A percentile compares a stretch with the other conserved stretches of the same genome.
Conservation (phyloP, 2,329 filamentous ascomycete genomes). For the Aspergillus tamarii region DNA sequence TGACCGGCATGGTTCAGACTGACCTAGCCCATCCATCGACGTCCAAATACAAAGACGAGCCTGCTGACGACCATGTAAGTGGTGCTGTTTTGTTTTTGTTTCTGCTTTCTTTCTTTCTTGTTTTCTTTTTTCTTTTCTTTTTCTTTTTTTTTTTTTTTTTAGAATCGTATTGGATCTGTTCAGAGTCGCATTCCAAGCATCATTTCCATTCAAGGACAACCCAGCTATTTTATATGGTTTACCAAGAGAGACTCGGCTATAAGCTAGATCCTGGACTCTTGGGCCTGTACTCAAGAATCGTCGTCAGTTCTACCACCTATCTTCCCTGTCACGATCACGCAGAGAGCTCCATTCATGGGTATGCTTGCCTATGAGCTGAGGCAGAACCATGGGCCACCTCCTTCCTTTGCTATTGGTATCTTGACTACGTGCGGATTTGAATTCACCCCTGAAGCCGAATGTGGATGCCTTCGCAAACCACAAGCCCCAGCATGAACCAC, state of each 20-base stretch:
- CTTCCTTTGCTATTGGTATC: background rate
- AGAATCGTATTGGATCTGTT: slow-evolving; percentile 1
- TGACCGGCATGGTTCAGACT: slow-evolving; percentile 50
- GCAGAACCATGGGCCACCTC: background rate
- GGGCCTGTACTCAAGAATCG: background rate
- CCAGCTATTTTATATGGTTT: slow-evolving; percentile 17
- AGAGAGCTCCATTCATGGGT: background rate
- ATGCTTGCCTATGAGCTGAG: background rate
- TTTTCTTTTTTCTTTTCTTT: slow-evolving; percentile 22
- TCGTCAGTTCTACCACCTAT: background rate
- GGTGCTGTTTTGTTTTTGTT: slow-evolving; percentile 20
- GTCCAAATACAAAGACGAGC: slow-evolving; percentile 53
- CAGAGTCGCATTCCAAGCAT: background rate
- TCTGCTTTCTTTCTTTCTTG: background rate
- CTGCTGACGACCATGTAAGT: slow-evolving; percentile 53
- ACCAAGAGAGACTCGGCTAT: slow-evolving; percentile 14
- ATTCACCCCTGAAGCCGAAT: background rate
- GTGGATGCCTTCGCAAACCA: background rate
- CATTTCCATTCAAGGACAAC: slow-evolving; percentile 18
- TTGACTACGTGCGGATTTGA: background rate
- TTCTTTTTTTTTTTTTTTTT: slow-evolving; percentile 21
- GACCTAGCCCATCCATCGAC: slow-evolving; percentile 41
- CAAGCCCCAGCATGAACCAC: background rate
- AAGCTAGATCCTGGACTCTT: slow-evolving; percentile 1
- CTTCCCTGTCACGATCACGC: background rate